Evolutionary conservation across 2,329 filamentous ascomycete genomes (phyloP), one percentile per base, ranked within the genome.

Genomic region (Aureobasidium lini): DNA sequence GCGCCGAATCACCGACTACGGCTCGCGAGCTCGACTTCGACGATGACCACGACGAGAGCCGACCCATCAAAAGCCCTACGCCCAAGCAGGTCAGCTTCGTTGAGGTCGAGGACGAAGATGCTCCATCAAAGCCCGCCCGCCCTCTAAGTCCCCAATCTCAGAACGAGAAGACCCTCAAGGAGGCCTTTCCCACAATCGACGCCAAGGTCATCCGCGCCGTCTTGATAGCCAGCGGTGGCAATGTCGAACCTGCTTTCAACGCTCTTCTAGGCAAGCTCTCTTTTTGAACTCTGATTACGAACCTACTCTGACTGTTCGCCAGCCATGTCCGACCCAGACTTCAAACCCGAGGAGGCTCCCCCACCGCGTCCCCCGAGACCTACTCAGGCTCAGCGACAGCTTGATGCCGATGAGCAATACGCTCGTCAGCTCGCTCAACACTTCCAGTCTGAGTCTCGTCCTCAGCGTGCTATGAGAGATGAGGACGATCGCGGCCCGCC

Each of bases 161-260:
- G 77, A 91, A 90, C 49, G 88, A 93, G 74, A 83, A 84, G 67
- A 96, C 91, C 3, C 79, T 99, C 59, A 93, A 90, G 72, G 94
- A 99, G 73, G 94, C 94, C 0, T 99, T 99, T 68, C 94, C 94
- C 0, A 82, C 78, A 59, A 89, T 96, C 62, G 94, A 99, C 57
- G 71, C 76, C 7, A 73, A 84, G 46, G 88, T 99, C 48, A 83
- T 99, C 72, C 95, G 87, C 73, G 94, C 94, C 32, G 88, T 99
- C 0, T 76, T 99, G 64, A 81, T 83, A 28, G 94, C 94, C 13
- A 97, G 94, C 72, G 82, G 86, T 61, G 93, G 92, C 61, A 85
- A 87, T 68, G 86, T 97, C 49, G 94, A 99, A 73, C 89, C 90
- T 34, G 93, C 94, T 13, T 99, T 99, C 76, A 94, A 96, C 75